Conservation (phyloP, 257 asterid genomes). For the Ilex asprella region DNA sequence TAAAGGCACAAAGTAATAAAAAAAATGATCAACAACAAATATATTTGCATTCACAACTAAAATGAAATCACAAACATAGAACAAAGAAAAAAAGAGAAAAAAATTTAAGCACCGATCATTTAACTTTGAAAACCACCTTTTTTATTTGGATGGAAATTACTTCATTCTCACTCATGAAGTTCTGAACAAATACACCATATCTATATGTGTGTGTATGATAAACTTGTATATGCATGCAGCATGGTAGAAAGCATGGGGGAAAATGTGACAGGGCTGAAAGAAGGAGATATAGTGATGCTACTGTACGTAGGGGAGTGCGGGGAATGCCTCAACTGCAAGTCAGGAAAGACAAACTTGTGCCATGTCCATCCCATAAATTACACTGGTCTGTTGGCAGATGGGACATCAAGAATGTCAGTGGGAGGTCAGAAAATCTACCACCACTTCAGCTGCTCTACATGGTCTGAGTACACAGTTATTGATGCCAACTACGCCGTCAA, state of each 20-base stretch:
- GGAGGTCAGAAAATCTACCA: conserved; percentile 25
- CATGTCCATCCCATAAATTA: conserved; percentile 32
- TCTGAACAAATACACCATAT: too few relatives aligned
- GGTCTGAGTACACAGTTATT: conserved; percentile 40
- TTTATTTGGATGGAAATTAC: too few relatives aligned
- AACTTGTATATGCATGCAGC: conserved; percentile 6
- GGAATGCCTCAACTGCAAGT: conserved; percentile 27
- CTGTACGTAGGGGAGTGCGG: conserved; percentile 39
- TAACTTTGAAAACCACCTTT: too few relatives aligned
- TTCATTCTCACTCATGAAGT: too few relatives aligned
- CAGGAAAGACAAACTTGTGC: conserved; percentile 31
- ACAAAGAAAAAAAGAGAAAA: too few relatives aligned
- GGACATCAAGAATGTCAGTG: conserved; percentile 24
- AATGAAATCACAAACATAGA: too few relatives aligned
- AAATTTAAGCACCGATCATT: too few relatives aligned
- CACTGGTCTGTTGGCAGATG: conserved; percentile 36
- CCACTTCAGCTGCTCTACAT: conserved; percentile 44
- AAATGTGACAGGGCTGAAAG: conserved; percentile 24
- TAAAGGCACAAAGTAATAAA: too few relatives aligned
- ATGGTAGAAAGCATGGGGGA: conserved; percentile 31
- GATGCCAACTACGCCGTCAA: conserved; percentile 37
- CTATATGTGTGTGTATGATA: too few relatives aligned
- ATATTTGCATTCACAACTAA: too few relatives aligned
- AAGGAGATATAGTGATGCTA: conserved; percentile 35
- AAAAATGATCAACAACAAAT: too few relatives aligned